Evolutionary conservation across 768 basidiomycete genomes (phyloP).

Genomic region (Rubroboletus satanas): DNA sequence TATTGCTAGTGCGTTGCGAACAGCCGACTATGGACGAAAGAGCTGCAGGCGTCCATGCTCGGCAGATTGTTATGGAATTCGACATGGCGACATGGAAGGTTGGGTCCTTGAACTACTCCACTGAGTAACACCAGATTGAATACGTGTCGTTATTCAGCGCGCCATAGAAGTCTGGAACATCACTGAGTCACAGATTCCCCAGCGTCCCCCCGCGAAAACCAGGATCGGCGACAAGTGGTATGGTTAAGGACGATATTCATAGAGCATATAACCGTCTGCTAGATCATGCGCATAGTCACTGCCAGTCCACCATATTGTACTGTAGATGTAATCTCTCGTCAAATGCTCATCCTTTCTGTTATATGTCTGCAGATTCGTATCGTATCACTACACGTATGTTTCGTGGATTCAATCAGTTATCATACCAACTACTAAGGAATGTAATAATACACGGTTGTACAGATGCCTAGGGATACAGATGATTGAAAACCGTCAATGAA

Average conservation of each 20-base stretch:
- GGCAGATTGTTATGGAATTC: constrained; percentile 88
- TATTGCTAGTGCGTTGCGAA: constrained; percentile 53
- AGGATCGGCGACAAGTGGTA: constrained; percentile 70
- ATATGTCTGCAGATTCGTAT: neutral
- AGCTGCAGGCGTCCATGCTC: constrained; percentile 58
- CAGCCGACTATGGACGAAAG: constrained; percentile 64
- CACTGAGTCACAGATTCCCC: constrained; percentile 68
- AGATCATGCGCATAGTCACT: neutral
- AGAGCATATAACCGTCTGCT: neutral
- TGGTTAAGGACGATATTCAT: constrained; percentile 37
- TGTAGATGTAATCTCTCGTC: constrained; percentile 10
- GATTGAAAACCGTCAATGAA: neutral
- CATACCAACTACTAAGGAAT: neutral
- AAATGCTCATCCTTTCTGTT: neutral
- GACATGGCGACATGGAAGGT: constrained; percentile 91
- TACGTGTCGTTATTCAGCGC: constrained; percentile 42
- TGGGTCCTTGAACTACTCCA: constrained; percentile 15
- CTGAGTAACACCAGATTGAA: neutral
- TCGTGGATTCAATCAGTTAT: neutral
- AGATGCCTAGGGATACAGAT: constrained; percentile 6
- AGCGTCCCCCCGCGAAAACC: constrained; percentile 55
- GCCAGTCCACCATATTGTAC: constrained; percentile 16
- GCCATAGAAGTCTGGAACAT: constrained; percentile 89
- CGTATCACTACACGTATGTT: neutral
- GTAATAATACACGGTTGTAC: neutral